These are phyloP conservation scores for Linderniella brevidens DNA, from an alignment of 257 asterid genomes.

Conservation along the genomic window DNA sequence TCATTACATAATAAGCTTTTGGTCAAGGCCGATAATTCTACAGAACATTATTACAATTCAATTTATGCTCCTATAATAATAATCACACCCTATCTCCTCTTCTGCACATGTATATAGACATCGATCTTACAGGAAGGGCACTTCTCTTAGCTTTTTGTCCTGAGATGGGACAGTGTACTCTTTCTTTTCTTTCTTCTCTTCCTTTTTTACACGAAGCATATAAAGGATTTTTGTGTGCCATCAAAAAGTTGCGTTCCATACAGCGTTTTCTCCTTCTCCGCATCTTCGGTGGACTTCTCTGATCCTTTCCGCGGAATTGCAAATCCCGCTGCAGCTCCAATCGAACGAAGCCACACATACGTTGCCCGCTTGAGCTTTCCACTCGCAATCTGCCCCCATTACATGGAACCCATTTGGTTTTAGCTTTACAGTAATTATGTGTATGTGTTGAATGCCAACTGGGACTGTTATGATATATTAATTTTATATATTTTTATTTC, in stretches of 20 bases:
- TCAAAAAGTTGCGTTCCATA: slow-evolving; percentile 52
- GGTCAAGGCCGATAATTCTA: too few species aligned
- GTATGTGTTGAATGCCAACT: background rate
- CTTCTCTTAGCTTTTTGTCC: too few species aligned
- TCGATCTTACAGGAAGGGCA: too few species aligned
- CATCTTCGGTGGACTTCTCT: slow-evolving; percentile 87
- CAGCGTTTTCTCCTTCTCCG: slow-evolving; percentile 67
- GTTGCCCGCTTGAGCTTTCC: slow-evolving; percentile 99
- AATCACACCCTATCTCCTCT: too few species aligned
- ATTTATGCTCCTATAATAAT: too few species aligned
- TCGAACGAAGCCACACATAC: slow-evolving; percentile 88
- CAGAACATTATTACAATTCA: too few species aligned
- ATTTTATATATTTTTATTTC: too few species aligned
- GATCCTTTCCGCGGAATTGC: slow-evolving; percentile 77
- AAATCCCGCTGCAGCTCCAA: slow-evolving; percentile 96
- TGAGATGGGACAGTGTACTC: too few species aligned
- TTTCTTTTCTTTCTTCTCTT: too few species aligned
- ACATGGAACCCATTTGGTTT: background rate
- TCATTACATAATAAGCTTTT: too few species aligned
- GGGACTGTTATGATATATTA: background rate
- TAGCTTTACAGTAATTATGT: background rate
- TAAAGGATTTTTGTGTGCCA: background rate
- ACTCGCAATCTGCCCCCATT: slow-evolving; percentile 60
- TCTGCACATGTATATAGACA: too few species aligned
- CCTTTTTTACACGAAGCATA: too few species aligned